phyloP scores from a whole-genome alignment of 495 filamentous ascomycete genomes.

The Friedmanniomyces endolithicus region DNA sequence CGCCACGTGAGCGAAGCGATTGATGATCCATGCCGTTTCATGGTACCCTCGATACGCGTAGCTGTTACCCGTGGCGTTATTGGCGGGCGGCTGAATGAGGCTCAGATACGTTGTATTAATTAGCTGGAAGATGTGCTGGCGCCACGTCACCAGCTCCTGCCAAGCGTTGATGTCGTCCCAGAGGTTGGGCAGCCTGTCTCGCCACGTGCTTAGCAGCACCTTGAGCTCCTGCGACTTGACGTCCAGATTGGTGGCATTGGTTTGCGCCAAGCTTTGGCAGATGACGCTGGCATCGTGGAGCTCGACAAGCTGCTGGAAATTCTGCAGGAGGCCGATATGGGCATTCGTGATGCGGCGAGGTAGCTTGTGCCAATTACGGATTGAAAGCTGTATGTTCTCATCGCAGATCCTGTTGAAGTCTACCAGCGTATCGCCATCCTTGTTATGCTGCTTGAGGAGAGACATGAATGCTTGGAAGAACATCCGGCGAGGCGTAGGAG shows the following conservation, averaged over 20 bases:
- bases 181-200: constrained; percentile 87
- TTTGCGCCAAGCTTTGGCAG: constrained; percentile 72
- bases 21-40: constrained; percentile 99
- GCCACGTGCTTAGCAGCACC: constrained; percentile 84
- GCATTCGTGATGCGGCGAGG: constrained; percentile 87
- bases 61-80: constrained; percentile 61
- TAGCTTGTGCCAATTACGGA: constrained; percentile 95
- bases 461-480: constrained; percentile 99
- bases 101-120: constrained; percentile 90
- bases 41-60: constrained; percentile 96
- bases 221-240: constrained; percentile 92
- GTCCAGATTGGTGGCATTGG: constrained; percentile 75
- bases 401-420: constrained; percentile 87
- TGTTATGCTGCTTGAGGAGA: constrained; percentile 79
- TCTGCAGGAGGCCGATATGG: constrained; percentile 87
- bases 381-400: constrained; percentile 89
- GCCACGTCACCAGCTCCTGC: constrained; percentile 98
- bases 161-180: constrained; percentile 99
- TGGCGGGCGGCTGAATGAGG: constrained; percentile 64
- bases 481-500: constrained; percentile 78
- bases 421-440: constrained; percentile 54
- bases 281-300: constrained; percentile 96
- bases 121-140: constrained; percentile 94
- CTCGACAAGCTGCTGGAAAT: constrained; percentile 98
- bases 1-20: constrained; percentile 94